Evolutionary conservation across 1,284 basidiomycete genomes (phyloP).

Genomic region (Puccinia horiana): DNA sequence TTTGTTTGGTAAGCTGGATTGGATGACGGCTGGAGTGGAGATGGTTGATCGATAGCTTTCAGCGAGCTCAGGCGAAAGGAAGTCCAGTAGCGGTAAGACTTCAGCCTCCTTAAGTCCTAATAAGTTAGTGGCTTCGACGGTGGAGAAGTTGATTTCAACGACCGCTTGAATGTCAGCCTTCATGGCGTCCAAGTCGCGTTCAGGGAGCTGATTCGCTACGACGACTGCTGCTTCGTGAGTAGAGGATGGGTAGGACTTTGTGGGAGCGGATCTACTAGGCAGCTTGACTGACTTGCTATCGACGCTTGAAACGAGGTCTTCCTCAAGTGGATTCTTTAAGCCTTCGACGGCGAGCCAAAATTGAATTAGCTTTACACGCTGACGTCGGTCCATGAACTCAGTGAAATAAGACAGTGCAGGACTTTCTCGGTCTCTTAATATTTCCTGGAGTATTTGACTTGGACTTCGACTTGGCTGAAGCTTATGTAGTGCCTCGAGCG

Average conservation of each 20-base stretch:
- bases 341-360: conserved; percentile 97
- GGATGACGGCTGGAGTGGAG: not conserved
- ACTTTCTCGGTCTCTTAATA: conserved; percentile 47
- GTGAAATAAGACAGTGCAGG: conserved; percentile 82
- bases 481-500: conserved; percentile 8
- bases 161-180: conserved; percentile 45
- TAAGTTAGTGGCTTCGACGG: conserved; percentile 17
- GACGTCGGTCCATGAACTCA: conserved; percentile 92
- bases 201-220: not conserved
- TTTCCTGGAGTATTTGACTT: conserved; percentile 30
- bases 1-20: not conserved
- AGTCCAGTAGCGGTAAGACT: conserved; percentile 13
- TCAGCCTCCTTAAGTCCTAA: conserved; percentile 36
- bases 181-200: conserved; percentile 35
- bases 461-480: conserved; percentile 32
- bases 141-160: conserved; percentile 38
- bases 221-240: not conserved
- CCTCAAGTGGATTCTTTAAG: conserved; percentile 92
- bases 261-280: not conserved
- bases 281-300: conserved; percentile 15
- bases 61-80: conserved; percentile 33
- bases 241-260: conserved; percentile 10
- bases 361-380: conserved; percentile 80
- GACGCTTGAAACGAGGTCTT: conserved; percentile 52
- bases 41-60: conserved; percentile 10